phyloP scores from a whole-genome alignment of 495 filamentous ascomycete species.

The Aspergillus nidulans region DNA sequence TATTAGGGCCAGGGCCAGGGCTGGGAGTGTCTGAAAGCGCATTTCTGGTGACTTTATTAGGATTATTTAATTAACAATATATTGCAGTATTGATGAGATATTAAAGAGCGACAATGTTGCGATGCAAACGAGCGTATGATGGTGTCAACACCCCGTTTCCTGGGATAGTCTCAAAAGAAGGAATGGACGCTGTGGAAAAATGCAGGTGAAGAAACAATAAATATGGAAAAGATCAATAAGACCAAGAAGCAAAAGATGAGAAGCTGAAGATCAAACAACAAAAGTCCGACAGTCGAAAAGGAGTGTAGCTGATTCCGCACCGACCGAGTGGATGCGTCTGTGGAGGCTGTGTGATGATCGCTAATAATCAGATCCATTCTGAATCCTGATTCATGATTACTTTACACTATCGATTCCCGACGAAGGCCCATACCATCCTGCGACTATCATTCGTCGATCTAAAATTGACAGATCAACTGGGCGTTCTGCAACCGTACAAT shows the following conservation, averaged over 20 bases:
- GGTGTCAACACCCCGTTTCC: background rate
- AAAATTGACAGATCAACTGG: background rate
- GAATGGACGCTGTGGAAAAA: background rate
- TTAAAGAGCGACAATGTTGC: background rate
- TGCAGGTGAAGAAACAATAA: background rate
- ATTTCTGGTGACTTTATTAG: slow-evolving; percentile 19
- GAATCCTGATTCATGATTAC: background rate
- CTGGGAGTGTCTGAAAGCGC: slow-evolving; percentile 3
- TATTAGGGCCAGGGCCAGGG: slow-evolving; percentile 10
- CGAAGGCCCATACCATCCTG: background rate
- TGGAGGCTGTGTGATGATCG: background rate
- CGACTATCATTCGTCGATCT: background rate
- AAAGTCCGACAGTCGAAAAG: background rate
- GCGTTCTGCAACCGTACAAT: background rate
- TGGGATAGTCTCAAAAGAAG: background rate
- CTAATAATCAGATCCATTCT: background rate
- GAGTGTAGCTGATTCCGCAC: background rate
- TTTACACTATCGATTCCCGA: background rate
- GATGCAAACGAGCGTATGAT: background rate
- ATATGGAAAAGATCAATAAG: background rate
- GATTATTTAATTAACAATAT: background rate
- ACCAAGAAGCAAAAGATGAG: background rate
- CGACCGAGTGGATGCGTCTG: background rate
- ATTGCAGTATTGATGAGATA: background rate
- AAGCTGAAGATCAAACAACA: background rate